Percentiles rank a stretch among this genome's conserved stretches.
Evolutionary conservation across 2,329 filamentous ascomycete genomes (phyloP).

Genomic region (Clarireedia homoeocarpa): DNA sequence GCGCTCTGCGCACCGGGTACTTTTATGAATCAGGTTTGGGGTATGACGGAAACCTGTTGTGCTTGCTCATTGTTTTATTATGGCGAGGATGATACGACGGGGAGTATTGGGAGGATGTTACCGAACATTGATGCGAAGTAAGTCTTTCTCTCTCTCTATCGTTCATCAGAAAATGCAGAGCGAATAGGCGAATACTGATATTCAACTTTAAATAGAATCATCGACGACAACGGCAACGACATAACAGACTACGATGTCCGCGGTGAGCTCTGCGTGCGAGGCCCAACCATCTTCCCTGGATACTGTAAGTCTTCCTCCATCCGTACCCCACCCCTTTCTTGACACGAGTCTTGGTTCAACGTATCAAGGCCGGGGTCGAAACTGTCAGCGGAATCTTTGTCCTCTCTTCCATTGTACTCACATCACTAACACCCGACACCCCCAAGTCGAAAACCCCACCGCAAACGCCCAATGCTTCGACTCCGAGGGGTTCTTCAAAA

Average conservation of each 20-base stretch:
- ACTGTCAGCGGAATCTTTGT: no score
- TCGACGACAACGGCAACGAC: conserved; percentile 22
- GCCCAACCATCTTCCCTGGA: conserved; percentile 64
- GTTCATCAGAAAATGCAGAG: no score
- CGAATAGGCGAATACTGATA: neutral
- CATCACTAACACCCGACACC: neutral
- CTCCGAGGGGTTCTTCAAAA: conserved; percentile 62
- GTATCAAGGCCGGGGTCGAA: no score
- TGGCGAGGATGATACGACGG: conserved; percentile 44
- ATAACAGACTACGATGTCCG: conserved; percentile 25
- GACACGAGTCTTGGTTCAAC: no score
- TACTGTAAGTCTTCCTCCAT: conserved; percentile 42
- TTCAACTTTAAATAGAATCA: conserved; percentile 12
- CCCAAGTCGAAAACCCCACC: conserved; percentile 36
- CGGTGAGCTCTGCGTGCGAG: conserved; percentile 55
- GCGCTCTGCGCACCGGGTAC: conserved; percentile 34
- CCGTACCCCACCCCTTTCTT: neutral
- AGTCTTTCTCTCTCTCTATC: neutral
- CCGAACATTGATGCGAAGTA: conserved; percentile 32
- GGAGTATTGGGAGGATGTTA: conserved; percentile 39
- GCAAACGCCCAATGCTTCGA: conserved; percentile 36
- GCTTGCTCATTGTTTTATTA: conserved; percentile 18
- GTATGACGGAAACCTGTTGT: conserved; percentile 41
- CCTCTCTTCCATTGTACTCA: no score
- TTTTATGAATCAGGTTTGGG: conserved; percentile 41